These are phyloP conservation scores for Cornus controversa DNA, from an alignment of 148 eudicot species.

Conservation along the genomic window DNA sequence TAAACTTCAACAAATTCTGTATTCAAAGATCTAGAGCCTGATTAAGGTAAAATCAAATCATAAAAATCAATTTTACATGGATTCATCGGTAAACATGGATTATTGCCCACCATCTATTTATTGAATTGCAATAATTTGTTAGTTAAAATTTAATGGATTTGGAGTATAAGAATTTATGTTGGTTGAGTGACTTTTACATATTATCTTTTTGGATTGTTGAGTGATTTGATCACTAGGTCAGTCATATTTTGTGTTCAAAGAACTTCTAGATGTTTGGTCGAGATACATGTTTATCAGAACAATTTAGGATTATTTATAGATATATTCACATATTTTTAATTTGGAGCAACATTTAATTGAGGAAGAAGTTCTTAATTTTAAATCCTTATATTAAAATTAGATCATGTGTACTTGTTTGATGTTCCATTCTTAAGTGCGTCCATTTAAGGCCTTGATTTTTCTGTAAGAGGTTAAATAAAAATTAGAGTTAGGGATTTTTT, in stretches of 20 bases:
- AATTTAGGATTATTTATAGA: not conserved
- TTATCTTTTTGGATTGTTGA: not conserved
- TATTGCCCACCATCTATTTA: constrained; percentile 19
- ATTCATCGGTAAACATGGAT: constrained; percentile 52
- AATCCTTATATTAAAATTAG: no score
- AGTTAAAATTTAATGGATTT: not conserved
- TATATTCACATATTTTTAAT: not conserved
- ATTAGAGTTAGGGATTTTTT: not conserved
- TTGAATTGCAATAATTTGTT: not conserved
- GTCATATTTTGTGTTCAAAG: not conserved
- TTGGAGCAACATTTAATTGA: not conserved
- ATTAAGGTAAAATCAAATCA: no score
- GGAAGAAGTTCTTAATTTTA: not conserved
- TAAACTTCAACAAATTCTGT: no score
- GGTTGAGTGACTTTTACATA: not conserved
- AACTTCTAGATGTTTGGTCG: not conserved
- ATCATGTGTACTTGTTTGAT: no score
- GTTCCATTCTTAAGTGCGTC: not conserved
- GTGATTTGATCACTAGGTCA: not conserved
- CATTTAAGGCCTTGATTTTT: not conserved
- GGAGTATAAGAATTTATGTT: not conserved
- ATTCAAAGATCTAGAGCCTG: no score
- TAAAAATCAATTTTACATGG: no score
- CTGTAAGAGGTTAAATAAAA: not conserved
- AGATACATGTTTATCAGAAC: no score